Evolutionary conservation across 768 basidiomycete genomes (phyloP).

Genomic region (Kockovaella imperatae): DNA sequence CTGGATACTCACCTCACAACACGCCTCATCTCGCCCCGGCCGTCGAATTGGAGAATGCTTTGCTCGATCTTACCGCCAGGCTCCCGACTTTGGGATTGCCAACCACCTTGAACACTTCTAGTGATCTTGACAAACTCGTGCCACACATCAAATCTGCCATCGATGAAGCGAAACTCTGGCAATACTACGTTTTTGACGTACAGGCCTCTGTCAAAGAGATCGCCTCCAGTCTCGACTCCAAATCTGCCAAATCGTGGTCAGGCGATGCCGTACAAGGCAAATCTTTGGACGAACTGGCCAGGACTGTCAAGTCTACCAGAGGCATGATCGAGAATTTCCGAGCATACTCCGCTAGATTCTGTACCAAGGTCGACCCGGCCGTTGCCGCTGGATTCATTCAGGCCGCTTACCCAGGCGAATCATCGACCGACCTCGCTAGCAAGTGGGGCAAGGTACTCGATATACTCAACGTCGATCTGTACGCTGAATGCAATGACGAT

Average conservation of each 20-base stretch:
- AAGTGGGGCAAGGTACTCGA: slow-evolving; percentile 74
- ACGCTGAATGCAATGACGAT: slow-evolving; percentile 80
- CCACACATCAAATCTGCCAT: slow-evolving; percentile 57
- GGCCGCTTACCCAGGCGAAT: slow-evolving; percentile 53
- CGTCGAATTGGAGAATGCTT: slow-evolving; percentile 78
- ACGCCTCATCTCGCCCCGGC: slow-evolving; percentile 89
- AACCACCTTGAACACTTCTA: slow-evolving; percentile 55
- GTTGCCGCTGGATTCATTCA: slow-evolving; percentile 68
- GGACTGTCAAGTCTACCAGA: slow-evolving; percentile 51
- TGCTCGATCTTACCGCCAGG: slow-evolving; percentile 68
- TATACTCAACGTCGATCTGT: slow-evolving; percentile 78
- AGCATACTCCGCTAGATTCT: slow-evolving; percentile 55
- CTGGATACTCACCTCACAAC: slow-evolving; percentile 84
- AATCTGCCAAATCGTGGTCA: slow-evolving; percentile 54
- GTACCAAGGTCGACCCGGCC: slow-evolving; percentile 56
- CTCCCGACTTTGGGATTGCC: slow-evolving; percentile 65
- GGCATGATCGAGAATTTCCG: slow-evolving; percentile 57
- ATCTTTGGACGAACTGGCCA: slow-evolving; percentile 59
- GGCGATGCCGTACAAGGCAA: slow-evolving; percentile 58
- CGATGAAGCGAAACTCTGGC: slow-evolving; percentile 70
- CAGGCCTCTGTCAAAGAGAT: slow-evolving; percentile 54
- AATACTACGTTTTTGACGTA: slow-evolving; percentile 84
- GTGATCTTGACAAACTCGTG: slow-evolving; percentile 64
- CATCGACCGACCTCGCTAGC: slow-evolving; percentile 55
- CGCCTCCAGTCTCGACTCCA: slow-evolving; percentile 52